phyloP scores from a whole-genome alignment of 108 stramenopile species.

The Cyclotella atomus region DNA sequence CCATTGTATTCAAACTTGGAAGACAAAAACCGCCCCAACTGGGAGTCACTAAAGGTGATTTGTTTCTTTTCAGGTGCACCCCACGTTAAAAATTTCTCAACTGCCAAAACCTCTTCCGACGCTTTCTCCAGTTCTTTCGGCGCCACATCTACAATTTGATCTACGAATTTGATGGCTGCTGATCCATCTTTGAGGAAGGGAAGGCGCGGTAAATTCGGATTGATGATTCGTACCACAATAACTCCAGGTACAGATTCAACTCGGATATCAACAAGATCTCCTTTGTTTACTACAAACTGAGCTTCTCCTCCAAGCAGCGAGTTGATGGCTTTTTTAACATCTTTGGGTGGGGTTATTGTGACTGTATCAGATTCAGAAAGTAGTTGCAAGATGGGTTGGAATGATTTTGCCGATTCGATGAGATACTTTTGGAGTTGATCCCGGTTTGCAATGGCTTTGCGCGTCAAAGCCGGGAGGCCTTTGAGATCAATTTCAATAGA shows the following conservation, averaged over 20 bases:
- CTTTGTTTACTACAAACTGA: constrained; percentile 32
- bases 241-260: constrained; percentile 43
- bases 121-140: constrained; percentile 32
- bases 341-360: constrained; percentile 27
- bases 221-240: constrained; percentile 38
- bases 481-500: constrained; percentile 42
- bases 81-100: constrained; percentile 42
- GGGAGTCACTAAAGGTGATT: constrained; percentile 20
- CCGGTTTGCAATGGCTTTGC: constrained; percentile 40
- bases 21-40: constrained; percentile 30
- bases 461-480: constrained; percentile 25
- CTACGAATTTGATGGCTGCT: constrained; percentile 30
- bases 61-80: constrained; percentile 36
- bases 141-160: constrained; percentile 35
- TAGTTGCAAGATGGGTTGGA: constrained; percentile 30
- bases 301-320: constrained; percentile 30
- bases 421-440: constrained; percentile 34
- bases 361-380: constrained; percentile 43
- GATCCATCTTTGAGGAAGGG: constrained; percentile 44
- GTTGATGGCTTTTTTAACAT: constrained; percentile 37
- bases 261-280: constrained; percentile 30
- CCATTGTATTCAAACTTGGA: constrained; percentile 25
- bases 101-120: constrained; percentile 21
- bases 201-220: constrained; percentile 32
- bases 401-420: constrained; percentile 33